These are phyloP conservation scores for Mortierella sp. DNA, from an alignment of 371 early-diverging fungal species.

Conservation along the genomic window DNA sequence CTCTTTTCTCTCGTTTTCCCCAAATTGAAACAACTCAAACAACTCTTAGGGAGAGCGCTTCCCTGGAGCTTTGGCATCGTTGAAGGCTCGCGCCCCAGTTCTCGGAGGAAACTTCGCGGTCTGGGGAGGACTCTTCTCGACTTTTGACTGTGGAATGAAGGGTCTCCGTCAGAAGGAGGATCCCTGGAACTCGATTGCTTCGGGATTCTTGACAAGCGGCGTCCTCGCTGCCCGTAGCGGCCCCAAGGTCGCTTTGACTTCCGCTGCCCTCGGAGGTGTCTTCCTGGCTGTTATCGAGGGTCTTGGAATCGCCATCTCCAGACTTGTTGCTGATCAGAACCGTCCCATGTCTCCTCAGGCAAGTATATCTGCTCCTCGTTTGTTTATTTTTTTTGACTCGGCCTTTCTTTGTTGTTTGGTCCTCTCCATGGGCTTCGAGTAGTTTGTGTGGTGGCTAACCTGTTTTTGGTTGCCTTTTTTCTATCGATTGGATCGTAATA, in stretches of 20 bases:
- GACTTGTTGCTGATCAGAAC: constrained; percentile 70
- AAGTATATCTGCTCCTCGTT: constrained; percentile 22
- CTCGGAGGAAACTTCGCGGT: constrained; percentile 97
- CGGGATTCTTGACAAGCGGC: constrained; percentile 96
- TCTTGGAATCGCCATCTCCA: constrained; percentile 83
- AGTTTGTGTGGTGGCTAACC: background rate
- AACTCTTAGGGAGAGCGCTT: constrained; percentile 87
- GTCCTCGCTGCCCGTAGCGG: constrained; percentile 94
- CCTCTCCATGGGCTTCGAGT: background rate
- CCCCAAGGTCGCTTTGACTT: constrained; percentile 84
- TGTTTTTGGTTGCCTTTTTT: background rate
- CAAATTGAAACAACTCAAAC: background rate
- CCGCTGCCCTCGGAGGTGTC: constrained; percentile 93
- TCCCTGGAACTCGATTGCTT: constrained; percentile 94
- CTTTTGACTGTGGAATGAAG: constrained; percentile 95
- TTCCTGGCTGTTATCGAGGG: constrained; percentile 97
- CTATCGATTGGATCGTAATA: background rate
- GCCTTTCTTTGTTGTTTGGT: background rate
- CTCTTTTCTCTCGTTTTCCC: constrained; percentile 3
- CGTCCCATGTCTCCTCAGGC: constrained; percentile 75
- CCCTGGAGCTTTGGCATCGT: constrained; percentile 86
- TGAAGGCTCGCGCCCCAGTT: constrained; percentile 96
- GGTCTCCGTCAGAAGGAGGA: constrained; percentile 96
- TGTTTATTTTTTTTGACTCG: background rate
- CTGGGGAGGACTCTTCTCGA: constrained; percentile 97